Base-by-base conservation (phyloP, 495 filamentous ascomycete species). In the Mytilinidion resinicola region DNA sequence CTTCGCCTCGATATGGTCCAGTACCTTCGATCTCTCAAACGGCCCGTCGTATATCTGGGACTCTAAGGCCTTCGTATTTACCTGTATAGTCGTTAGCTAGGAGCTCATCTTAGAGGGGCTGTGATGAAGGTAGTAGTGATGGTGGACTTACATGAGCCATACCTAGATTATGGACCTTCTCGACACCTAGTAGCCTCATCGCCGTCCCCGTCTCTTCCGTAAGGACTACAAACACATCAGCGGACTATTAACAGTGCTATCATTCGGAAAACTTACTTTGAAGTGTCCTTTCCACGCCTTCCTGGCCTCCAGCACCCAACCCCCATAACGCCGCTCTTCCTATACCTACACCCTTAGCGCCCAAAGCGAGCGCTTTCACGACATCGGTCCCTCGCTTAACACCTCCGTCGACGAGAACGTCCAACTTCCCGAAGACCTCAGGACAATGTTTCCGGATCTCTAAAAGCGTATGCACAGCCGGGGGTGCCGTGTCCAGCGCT, bases 401-500 rank as follows among this genome's bases (percentile, higher is more conserved):
- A 4, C 92, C 92, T 15, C 92, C 91, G 69, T 97, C 91, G 10
- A 96, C 84, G 78, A 83, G 88, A 0, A 96, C 87, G 65, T 96
- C 90, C 19, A 96, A 69, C 56, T 77, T 81, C 50, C 82, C 79
- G 61, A 97, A 85, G 9, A 97, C 90, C 64, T 92, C 84, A 0
- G 92, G 91, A 64, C 88, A 95, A 70, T 93, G 91, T 71, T 89
- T 93, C 25, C 89, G 73, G 55, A 96, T 92, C 74, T 97, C 92
- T 17, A 96, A 70, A 53, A 96, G 70, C 0, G 90, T 95, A 69
- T 95, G 89, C 0, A 96, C 80, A 7, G 89, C 83, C 9, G 92
- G 91, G 14, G 91, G 91, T 9, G 92, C 89, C 9, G 91, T 96
- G 61, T 97, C 92, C 9, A 90, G 70, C 36, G 89, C 89, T 1